A percentile compares a stretch with the other conserved stretches of the same genome.
phyloP scores from a whole-genome alignment of 148 eudicot genomes.

The Amaranthus cruentus region DNA sequence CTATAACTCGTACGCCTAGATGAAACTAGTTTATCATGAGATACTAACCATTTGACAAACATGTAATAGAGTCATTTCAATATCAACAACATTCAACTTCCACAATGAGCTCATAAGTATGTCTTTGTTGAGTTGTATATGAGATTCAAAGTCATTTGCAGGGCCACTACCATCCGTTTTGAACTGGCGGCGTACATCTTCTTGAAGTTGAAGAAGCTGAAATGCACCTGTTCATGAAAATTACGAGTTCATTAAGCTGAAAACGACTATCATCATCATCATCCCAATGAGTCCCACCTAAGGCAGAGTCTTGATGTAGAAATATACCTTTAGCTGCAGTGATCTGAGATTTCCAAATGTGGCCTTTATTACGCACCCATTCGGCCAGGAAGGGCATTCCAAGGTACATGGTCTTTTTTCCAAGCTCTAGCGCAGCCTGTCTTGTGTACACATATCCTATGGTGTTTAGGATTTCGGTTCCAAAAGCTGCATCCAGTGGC shows the following conservation, averaged over 20 bases:
- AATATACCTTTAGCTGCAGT: slow-evolving; percentile 89
- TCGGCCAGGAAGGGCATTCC: slow-evolving; percentile 91
- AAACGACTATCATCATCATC: not conserved
- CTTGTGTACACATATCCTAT: slow-evolving; percentile 90
- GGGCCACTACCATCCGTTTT: slow-evolving; percentile 64
- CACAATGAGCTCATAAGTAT: slow-evolving; percentile 82
- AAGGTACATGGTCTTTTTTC: slow-evolving; percentile 81
- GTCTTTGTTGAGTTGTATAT: slow-evolving; percentile 60
- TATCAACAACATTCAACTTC: slow-evolving; percentile 95
- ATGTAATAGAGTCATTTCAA: slow-evolving; percentile 83
- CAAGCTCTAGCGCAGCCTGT: slow-evolving; percentile 93
- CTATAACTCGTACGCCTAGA: too few species aligned
- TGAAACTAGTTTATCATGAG: not conserved
- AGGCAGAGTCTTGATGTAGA: too few species aligned
- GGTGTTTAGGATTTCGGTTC: slow-evolving; percentile 63
- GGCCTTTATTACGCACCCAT: slow-evolving; percentile 94
- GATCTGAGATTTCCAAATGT: slow-evolving; percentile 84
- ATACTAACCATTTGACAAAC: slow-evolving; percentile 83
- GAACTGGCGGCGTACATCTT: slow-evolving; percentile 56
- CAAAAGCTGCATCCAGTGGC: slow-evolving; percentile 57
- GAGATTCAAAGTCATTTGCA: slow-evolving; percentile 61
- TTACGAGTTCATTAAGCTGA: not conserved
- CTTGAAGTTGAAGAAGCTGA: slow-evolving; percentile 90
- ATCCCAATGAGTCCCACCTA: too few species aligned
- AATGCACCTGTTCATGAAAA: slow-evolving; percentile 60